Conservation (phyloP, 2,329 filamentous ascomycete species). For the Aureobasidium uvarum region DNA sequence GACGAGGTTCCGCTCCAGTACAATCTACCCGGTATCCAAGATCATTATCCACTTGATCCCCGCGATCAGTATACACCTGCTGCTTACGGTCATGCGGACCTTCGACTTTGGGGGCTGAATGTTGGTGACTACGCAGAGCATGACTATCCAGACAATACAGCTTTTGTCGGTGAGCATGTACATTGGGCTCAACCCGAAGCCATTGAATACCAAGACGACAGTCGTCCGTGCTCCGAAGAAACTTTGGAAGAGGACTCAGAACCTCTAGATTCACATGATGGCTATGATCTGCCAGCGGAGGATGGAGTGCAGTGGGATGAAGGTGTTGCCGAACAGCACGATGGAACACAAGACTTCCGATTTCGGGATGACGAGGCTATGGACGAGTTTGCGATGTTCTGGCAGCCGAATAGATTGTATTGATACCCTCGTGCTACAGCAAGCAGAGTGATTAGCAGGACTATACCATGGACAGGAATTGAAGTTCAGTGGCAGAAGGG, state of each 20-base stretch:
- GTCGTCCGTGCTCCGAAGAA: neutral
- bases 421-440: conserved; percentile 30
- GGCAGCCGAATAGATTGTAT: conserved; percentile 49
- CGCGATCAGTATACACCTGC: neutral
- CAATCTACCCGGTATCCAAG: neutral
- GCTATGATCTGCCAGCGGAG: neutral
- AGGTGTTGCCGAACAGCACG: neutral
- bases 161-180: neutral
- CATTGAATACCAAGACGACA: neutral
- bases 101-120: neutral
- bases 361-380: neutral
- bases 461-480: neutral
- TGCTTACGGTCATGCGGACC: neutral
- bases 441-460: neutral
- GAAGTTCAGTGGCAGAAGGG: neutral
- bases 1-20: neutral
- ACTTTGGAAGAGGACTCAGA: neutral
- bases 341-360: neutral
- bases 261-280: neutral
- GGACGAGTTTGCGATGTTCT: conserved; percentile 41
- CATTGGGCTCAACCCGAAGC: neutral
- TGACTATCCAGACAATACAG: neutral
- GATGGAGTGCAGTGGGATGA: conserved; percentile 12
- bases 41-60: neutral
- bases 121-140: neutral